A percentile compares a stretch with the other conserved stretches of the same genome.
Conservation (phyloP, 345 rosid genomes). For the Eucalyptus shirleyi region DNA sequence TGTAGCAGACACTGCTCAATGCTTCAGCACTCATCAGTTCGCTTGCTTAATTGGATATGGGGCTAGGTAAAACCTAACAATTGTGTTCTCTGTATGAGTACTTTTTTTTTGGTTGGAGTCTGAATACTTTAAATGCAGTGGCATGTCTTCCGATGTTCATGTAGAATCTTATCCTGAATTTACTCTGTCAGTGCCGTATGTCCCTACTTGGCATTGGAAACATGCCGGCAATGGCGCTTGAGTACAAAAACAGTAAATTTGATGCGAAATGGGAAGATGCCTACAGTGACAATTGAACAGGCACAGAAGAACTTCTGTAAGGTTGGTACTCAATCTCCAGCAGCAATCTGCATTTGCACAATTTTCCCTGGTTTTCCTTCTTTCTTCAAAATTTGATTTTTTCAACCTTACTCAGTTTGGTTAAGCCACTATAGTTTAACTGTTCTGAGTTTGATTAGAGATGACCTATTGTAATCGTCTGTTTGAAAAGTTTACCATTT, state of each 20-base stretch:
- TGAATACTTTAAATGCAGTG: background rate
- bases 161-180: background rate
- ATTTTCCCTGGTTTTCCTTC: background rate
- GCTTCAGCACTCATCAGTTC: constrained; percentile 99
- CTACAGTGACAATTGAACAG: constrained; percentile 95
- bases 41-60: constrained; percentile 98
- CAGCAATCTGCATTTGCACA: background rate
- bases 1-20: constrained; percentile 92
- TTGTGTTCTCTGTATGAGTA: background rate
- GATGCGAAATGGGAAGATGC: constrained; percentile 95
- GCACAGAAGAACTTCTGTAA: constrained; percentile 88
- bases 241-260: constrained; percentile 83
- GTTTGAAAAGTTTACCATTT: background rate
- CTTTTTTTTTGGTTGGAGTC: background rate
- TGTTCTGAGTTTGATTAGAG: background rate
- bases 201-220: constrained; percentile 92
- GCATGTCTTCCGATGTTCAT: background rate
- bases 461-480: background rate
- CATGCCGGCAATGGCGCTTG: constrained; percentile 97
- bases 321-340: constrained; percentile 20
- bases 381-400: background rate
- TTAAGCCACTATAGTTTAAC: background rate
- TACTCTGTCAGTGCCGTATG: constrained; percentile 68
- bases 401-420: background rate
- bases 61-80: constrained; percentile 47